These are phyloP conservation scores for Boletus vinaceobasis DNA, from an alignment of 768 basidiomycete species.

Conservation along the genomic window DNA sequence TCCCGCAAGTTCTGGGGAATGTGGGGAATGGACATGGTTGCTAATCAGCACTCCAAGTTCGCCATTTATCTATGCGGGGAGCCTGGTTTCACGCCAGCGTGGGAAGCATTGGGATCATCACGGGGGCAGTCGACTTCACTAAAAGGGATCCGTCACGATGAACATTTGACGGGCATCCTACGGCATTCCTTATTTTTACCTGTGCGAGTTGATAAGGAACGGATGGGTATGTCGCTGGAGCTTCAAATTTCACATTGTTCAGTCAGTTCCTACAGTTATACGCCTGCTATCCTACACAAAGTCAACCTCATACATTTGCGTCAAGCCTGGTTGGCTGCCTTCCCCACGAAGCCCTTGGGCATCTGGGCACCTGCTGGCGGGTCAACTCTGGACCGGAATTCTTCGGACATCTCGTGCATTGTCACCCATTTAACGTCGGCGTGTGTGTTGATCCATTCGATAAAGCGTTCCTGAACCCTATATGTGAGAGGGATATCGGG, in stretches of 20 bases:
- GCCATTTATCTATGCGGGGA: constrained; percentile 12
- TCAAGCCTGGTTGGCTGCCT: neutral
- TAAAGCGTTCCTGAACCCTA: constrained; percentile 57
- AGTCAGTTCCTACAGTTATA: neutral
- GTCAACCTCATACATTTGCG: neutral
- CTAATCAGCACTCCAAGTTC: neutral
- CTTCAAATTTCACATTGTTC: neutral
- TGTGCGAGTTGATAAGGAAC: neutral
- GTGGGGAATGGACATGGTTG: constrained; percentile 31
- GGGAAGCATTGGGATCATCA: constrained; percentile 5
- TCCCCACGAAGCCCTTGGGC: constrained; percentile 42
- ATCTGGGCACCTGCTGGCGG: constrained; percentile 50
- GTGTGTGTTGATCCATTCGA: constrained; percentile 71
- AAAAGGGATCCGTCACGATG: neutral
- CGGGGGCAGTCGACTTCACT: neutral
- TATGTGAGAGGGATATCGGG: neutral
- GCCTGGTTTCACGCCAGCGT: neutral
- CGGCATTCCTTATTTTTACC: neutral
- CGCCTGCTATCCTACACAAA: constrained; percentile 5
- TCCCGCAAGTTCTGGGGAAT: constrained; percentile 55
- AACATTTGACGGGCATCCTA: constrained; percentile 2
- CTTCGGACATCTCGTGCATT: constrained; percentile 63
- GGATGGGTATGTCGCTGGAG: neutral
- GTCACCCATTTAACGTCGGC: constrained; percentile 68
- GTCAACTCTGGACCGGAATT: constrained; percentile 52